phyloP scores from a whole-genome alignment of 2,329 filamentous ascomycete genomes.

The Sporothrix humicola region DNA sequence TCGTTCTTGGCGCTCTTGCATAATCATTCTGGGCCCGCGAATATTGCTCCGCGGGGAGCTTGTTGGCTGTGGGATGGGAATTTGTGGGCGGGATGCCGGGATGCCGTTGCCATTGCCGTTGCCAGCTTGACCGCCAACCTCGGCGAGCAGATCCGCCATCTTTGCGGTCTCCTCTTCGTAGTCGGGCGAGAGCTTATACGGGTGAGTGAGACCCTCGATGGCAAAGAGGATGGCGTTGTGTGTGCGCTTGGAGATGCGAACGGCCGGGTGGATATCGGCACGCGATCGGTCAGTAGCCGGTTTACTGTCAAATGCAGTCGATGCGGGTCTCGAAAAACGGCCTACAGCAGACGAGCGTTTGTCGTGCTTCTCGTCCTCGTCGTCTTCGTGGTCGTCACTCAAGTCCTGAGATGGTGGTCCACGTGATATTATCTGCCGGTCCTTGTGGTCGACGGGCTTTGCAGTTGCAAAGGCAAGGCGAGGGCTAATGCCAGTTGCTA shows the following conservation, averaged over 20 bases:
- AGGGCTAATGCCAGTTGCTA: constrained; percentile 56
- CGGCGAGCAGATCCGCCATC: constrained; percentile 80
- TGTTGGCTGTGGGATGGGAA: constrained; percentile 57
- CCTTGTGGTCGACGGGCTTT: constrained; percentile 40
- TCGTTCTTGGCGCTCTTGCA: constrained; percentile 81
- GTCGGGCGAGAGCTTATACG: constrained; percentile 82
- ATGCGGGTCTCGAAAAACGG: constrained; percentile 21
- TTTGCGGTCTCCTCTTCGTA: constrained; percentile 84
- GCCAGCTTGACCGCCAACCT: constrained; percentile 57
- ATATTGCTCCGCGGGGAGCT: constrained; percentile 68
- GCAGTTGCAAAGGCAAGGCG: constrained; percentile 48
- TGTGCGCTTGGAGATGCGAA: constrained; percentile 79
- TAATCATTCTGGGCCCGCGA: constrained; percentile 85
- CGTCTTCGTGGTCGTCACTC: constrained; percentile 52
- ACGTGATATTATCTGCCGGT: constrained; percentile 36
- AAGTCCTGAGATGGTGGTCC: constrained; percentile 57
- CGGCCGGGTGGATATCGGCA: constrained; percentile 53
- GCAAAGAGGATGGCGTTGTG: constrained; percentile 90
- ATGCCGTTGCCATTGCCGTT: constrained; percentile 57
- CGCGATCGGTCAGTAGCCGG: constrained; percentile 44
- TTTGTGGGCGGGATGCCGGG: constrained; percentile 51
- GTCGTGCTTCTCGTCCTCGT: constrained; percentile 47
- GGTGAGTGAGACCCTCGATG: constrained; percentile 84
- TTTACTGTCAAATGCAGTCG: neutral
- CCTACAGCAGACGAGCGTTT: constrained; percentile 43